These are phyloP conservation scores for Parasarocladium wereldwijsianum DNA, from an alignment of 2,329 filamentous ascomycete genomes.

Conservation along the genomic window DNA sequence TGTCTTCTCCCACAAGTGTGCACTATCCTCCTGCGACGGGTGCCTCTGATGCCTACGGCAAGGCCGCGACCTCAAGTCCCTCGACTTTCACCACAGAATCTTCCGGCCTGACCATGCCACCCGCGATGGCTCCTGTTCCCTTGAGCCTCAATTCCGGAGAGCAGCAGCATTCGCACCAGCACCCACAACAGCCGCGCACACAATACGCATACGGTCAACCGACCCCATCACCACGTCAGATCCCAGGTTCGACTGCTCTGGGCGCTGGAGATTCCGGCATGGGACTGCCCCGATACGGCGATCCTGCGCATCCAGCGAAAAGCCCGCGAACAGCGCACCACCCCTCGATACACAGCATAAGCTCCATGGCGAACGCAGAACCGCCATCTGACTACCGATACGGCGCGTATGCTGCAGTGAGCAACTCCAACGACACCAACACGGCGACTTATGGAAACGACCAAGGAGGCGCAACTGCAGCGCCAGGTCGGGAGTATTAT, in stretches of 20 bases:
- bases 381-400: conserved; percentile 41
- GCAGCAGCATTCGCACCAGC: conserved; percentile 18
- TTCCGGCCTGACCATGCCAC: conserved; percentile 37
- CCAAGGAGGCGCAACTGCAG: conserved; percentile 12
- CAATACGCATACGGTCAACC: conserved; percentile 40
- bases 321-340: conserved; percentile 39
- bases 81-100: conserved; percentile 33
- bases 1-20: conserved; percentile 29
- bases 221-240: conserved; percentile 32
- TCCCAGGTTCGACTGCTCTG: conserved; percentile 26
- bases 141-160: conserved; percentile 34
- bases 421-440: conserved; percentile 16
- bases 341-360: conserved; percentile 35
- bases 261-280: conserved; percentile 27
- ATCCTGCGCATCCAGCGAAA: conserved; percentile 40
- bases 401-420: conserved; percentile 24
- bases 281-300: conserved; percentile 42
- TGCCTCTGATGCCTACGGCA: conserved; percentile 34
- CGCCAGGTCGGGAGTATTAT: conserved; percentile 35
- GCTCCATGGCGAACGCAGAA: conserved; percentile 33
- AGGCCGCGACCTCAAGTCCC: conserved; percentile 33
- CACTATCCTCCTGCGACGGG: conserved; percentile 35
- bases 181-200: conserved; percentile 31
- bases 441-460: conserved; percentile 17
- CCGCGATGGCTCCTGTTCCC: conserved; percentile 36